Evolutionary conservation across 352 stramenopile species (phyloP).

Genomic region (Phytophthora citricola): DNA sequence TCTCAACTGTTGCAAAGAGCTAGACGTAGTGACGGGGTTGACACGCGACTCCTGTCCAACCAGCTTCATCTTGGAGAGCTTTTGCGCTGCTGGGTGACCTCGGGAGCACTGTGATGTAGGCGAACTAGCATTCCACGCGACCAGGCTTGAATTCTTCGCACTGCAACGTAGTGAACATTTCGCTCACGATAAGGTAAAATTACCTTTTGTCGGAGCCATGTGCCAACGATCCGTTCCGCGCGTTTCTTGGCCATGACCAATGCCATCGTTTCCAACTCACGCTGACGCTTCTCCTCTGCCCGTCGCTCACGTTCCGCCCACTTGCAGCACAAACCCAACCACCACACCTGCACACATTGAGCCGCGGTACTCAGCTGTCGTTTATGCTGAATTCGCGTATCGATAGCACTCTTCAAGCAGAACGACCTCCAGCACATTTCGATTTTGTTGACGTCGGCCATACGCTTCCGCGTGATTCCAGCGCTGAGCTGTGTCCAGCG

Average conservation of each 20-base stretch:
- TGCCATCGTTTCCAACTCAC: constrained; percentile 33
- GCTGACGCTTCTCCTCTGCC: constrained; percentile 35
- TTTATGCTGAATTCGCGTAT: constrained; percentile 32
- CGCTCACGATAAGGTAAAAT: constrained; percentile 36
- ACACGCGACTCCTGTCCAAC: constrained; percentile 24
- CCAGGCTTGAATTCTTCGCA: constrained; percentile 66
- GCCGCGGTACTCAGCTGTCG: constrained; percentile 20
- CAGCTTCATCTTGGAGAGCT: constrained; percentile 60
- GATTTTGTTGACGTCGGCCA: constrained; percentile 33
- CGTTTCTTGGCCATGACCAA: constrained; percentile 31
- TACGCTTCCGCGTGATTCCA: constrained; percentile 39
- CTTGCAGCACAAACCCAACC: constrained; percentile 45
- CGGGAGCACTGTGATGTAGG: constrained; percentile 44
- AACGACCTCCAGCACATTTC: constrained; percentile 41
- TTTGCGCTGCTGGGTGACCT: constrained; percentile 63
- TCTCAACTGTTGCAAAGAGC: constrained; percentile 20
- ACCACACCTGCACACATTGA: constrained; percentile 50
- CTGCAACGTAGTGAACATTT: constrained; percentile 26
- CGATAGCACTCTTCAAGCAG: constrained; percentile 31
- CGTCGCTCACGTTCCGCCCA: constrained; percentile 35
- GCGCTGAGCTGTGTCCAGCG: constrained; percentile 44
- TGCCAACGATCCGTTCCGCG: constrained; percentile 28
- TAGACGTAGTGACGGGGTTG: background rate
- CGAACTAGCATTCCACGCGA: constrained; percentile 75
- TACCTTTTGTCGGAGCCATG: constrained; percentile 37